Conservation (phyloP, 768 basidiomycete genomes). For the Daedaleopsis sinensis region DNA sequence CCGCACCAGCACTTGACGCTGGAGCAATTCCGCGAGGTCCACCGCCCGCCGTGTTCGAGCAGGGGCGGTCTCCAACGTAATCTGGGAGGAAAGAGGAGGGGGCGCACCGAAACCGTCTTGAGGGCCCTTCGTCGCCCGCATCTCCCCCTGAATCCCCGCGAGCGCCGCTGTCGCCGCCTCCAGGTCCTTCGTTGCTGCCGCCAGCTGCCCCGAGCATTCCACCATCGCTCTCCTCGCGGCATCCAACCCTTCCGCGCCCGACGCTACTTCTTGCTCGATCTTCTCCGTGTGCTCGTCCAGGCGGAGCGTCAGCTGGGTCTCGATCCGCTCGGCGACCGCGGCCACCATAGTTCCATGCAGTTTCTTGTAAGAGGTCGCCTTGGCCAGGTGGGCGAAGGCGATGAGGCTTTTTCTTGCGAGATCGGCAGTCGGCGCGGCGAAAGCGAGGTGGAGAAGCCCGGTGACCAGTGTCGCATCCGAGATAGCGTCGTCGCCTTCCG, state of each 20-base stretch:
- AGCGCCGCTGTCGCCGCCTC: neutral
- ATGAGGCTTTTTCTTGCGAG: too few species aligned
- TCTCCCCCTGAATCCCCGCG: neutral
- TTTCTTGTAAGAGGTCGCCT: neutral
- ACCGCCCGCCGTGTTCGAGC: slow-evolving; percentile 6
- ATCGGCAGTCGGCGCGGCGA: too few species aligned
- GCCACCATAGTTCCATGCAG: neutral
- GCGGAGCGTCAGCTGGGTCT: neutral
- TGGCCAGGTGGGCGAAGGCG: slow-evolving; percentile 2
- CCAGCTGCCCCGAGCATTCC: too few species aligned
- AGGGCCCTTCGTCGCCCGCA: neutral
- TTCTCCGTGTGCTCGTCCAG: slow-evolving; percentile 8
- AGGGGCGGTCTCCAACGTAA: slow-evolving; percentile 5
- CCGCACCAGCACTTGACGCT: too few species aligned
- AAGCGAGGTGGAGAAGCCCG: too few species aligned
- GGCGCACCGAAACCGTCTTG: neutral
- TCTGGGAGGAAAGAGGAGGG: neutral
- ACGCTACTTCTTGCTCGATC: neutral
- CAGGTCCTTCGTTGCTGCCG: too few species aligned
- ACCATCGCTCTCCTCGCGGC: too few species aligned
- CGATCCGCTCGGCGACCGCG: neutral
- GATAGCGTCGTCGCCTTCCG: slow-evolving; percentile 4
- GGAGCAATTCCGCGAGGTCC: neutral
- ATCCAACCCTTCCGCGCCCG: neutral
- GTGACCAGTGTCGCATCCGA: neutral